phyloP scores from a whole-genome alignment of 352 stramenopile species.

The Chrysophaeum taylorii region DNA sequence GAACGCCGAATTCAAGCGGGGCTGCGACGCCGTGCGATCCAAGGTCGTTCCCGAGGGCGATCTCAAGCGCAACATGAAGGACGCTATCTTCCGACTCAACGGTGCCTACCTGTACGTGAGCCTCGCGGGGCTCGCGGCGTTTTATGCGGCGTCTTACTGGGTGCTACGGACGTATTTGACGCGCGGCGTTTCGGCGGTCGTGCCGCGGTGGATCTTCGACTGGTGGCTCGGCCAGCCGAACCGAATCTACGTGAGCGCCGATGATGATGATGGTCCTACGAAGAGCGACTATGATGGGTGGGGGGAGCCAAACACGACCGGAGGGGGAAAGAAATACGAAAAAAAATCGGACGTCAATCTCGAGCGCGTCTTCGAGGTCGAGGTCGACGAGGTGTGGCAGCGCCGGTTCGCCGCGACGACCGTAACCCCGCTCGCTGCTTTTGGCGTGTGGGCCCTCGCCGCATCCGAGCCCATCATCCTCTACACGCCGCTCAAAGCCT shows the following conservation, averaged over 20 bases:
- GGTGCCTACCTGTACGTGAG: slow-evolving; percentile 19
- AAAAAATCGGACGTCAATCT: not conserved
- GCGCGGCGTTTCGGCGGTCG: slow-evolving; percentile 2
- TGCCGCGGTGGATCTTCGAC: slow-evolving; percentile 9
- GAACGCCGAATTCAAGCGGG: not conserved
- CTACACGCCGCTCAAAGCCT: slow-evolving; percentile 7
- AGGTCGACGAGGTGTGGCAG: not conserved
- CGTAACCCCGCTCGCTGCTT: not conserved
- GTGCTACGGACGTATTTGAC: slow-evolving; percentile 17
- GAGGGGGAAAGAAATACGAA: not conserved
- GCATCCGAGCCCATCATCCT: not conserved
- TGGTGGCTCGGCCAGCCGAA: slow-evolving; percentile 13
- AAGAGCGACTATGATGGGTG: too few species aligned
- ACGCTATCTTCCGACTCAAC: slow-evolving; percentile 4
- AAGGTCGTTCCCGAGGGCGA: not conserved
- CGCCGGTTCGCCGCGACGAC: not conserved
- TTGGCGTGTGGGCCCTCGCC: not conserved
- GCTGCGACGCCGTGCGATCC: slow-evolving; percentile 1
- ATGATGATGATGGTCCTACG: slow-evolving; percentile 14
- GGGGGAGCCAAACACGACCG: too few species aligned
- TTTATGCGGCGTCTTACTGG: slow-evolving; percentile 18
- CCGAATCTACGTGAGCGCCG: slow-evolving; percentile 4
- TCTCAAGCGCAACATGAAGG: not conserved
- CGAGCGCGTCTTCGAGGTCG: slow-evolving; percentile 1
- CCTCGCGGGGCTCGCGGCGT: slow-evolving; percentile 8